Percentiles rank a stretch among this genome's conserved stretches.
phyloP scores from a whole-genome alignment of 768 basidiomycete species.

The Sistotremastrum suecicum region DNA sequence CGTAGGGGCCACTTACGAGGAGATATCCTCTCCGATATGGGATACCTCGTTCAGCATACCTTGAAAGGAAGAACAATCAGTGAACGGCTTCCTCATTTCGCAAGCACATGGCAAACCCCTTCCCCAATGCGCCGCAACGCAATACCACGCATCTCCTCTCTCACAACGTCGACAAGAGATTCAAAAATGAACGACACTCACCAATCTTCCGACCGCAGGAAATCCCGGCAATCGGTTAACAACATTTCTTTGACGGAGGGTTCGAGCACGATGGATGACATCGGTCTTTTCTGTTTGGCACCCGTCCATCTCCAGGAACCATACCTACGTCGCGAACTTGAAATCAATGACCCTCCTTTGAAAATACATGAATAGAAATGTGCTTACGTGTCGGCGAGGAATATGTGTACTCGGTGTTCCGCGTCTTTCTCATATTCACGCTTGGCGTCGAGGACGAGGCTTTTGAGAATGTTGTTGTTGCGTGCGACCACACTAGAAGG shows the following conservation, averaged over 20 bases:
- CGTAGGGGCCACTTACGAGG: constrained; percentile 75
- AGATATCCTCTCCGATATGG: constrained; percentile 81
- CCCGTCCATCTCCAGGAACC: constrained; percentile 83
- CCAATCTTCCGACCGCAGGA: constrained; percentile 76
- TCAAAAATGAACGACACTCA: constrained; percentile 24
- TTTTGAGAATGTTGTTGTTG: constrained; percentile 78
- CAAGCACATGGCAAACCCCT: too few relatives aligned
- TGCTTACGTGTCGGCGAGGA: constrained; percentile 76
- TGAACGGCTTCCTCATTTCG: too few relatives aligned
- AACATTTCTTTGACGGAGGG: constrained; percentile 88
- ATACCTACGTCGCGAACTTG: constrained; percentile 29
- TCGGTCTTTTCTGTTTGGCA: constrained; percentile 75
- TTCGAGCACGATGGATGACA: constrained; percentile 86
- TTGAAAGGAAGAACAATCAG: constrained; percentile 14
- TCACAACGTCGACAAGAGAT: constrained; percentile 10
- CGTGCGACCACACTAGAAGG: constrained; percentile 67
- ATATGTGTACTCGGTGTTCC: constrained; percentile 81
- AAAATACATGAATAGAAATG: background rate
- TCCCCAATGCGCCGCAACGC: too few relatives aligned
- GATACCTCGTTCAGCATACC: constrained; percentile 88
- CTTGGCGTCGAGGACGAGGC: constrained; percentile 76
- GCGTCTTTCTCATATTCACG: constrained; percentile 85
- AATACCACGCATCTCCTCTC: constrained; percentile 2
- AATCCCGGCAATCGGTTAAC: constrained; percentile 74
- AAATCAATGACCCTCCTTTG: constrained; percentile 7